Conservation (phyloP, 2,329 filamentous ascomycete species). For the Cytospora paraplurivora region DNA sequence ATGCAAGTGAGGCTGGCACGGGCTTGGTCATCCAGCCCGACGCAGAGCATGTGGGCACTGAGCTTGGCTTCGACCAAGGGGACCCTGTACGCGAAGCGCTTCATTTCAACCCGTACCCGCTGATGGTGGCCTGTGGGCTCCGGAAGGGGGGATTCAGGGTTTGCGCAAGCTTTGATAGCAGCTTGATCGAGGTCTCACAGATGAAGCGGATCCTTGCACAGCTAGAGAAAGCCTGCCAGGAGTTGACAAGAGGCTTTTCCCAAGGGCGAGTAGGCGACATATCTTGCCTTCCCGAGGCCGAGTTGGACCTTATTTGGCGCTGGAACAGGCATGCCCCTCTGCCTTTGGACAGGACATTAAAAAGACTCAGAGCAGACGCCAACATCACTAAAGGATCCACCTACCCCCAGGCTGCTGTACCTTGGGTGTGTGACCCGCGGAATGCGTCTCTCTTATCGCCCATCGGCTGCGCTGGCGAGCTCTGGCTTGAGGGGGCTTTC, state of each 20-base stretch:
- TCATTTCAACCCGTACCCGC: conserved; percentile 51
- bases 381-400: conserved; percentile 32
- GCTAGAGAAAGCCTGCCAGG: conserved; percentile 37
- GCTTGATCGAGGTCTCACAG: conserved; percentile 38
- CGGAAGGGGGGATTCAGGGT: conserved; percentile 45
- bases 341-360: conserved; percentile 36
- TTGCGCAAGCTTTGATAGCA: conserved; percentile 46
- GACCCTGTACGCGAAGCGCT: conserved; percentile 30
- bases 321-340: conserved; percentile 44
- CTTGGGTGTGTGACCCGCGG: conserved; percentile 38
- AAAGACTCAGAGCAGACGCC: conserved; percentile 29
- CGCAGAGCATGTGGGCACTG: conserved; percentile 31
- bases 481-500: conserved; percentile 44
- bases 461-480: conserved; percentile 43
- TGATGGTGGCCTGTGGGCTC: conserved; percentile 51
- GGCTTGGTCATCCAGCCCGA: conserved; percentile 41
- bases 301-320: conserved; percentile 46
- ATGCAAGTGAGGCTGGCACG: conserved; percentile 35
- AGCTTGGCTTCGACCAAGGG: conserved; percentile 29
- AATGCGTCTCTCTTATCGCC: conserved; percentile 43
- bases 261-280: conserved; percentile 37
- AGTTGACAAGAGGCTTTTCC: conserved; percentile 33
- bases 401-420: conserved; percentile 41
- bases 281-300: conserved; percentile 40
- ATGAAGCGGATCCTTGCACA: conserved; percentile 43